Conservation (phyloP, 2,329 filamentous ascomycete species). For the Escovopsis sp. region DNA sequence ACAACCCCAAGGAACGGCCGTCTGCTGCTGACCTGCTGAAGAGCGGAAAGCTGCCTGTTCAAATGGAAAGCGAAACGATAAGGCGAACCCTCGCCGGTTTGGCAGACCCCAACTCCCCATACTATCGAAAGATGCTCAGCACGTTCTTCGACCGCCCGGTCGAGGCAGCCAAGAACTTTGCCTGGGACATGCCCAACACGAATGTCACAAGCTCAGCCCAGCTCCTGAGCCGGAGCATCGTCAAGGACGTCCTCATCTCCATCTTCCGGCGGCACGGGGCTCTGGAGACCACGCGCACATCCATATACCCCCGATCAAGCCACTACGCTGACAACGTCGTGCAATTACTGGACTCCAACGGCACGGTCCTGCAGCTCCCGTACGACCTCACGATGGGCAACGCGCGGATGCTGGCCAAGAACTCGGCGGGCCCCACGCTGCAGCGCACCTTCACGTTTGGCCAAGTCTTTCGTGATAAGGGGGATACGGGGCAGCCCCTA, state of each 20-base stretch:
- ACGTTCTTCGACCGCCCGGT: slow-evolving; percentile 65
- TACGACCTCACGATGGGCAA: slow-evolving; percentile 86
- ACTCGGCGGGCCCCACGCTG: slow-evolving; percentile 42
- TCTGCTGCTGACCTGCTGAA: slow-evolving; percentile 70
- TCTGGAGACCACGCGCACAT: slow-evolving; percentile 60
- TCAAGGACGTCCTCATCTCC: slow-evolving; percentile 57
- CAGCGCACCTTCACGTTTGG: slow-evolving; percentile 79
- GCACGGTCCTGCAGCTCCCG: slow-evolving; percentile 84
- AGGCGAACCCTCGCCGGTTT: slow-evolving; percentile 68
- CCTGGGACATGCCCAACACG: slow-evolving; percentile 56
- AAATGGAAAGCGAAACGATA: slow-evolving; percentile 86
- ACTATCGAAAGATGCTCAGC: slow-evolving; percentile 81
- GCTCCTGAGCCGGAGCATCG: slow-evolving; percentile 54
- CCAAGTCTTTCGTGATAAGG: slow-evolving; percentile 67
- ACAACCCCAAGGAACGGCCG: slow-evolving; percentile 70
- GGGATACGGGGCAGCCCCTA: slow-evolving; percentile 65
- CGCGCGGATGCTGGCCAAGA: slow-evolving; percentile 68
- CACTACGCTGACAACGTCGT: slow-evolving; percentile 64
- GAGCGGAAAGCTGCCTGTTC: slow-evolving; percentile 74
- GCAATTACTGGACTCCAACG: slow-evolving; percentile 66
- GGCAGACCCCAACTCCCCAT: slow-evolving; percentile 69
- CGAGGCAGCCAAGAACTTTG: slow-evolving; percentile 66
- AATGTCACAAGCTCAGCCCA: slow-evolving; percentile 37
- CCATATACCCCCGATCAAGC: slow-evolving; percentile 67
- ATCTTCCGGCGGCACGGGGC: slow-evolving; percentile 87